Evolutionary conservation across 2,329 filamentous ascomycete species (phyloP), one percentile per base, ranked within the genome.

Genomic region (Ophiostoma australiae): DNA sequence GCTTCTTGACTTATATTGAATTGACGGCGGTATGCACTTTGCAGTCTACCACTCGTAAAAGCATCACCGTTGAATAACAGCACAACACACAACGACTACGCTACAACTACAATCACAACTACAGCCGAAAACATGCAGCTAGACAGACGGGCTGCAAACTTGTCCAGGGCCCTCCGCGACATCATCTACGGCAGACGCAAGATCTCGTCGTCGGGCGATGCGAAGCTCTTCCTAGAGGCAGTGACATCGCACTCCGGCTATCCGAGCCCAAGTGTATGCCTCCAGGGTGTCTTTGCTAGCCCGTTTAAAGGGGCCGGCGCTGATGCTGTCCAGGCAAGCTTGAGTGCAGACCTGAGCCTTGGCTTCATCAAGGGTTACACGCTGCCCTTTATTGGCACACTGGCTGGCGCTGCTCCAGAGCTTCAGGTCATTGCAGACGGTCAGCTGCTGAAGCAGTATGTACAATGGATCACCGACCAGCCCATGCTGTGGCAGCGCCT

Each of bases 401-500:
- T 86, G 1, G 76, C 79, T 0, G 23, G 5, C n/a, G 35, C 63
- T 23, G 78, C 82, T 66, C 81, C 83, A 1, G 76, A 74, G 0
- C 74, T 88, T 66, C 85, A 85, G 72, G 78, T 81, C 37, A 75
- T 87, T 1, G 83, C 81, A 70, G 80, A 81, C 69, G 87, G 87
- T 0, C 78, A 82, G 15, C 80, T 86, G 55, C 78, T 89, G 2
- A 78, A 79, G 41, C 78, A 81, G 17, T 67, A 89, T 2, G 75
- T 88, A 1, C 72, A 80, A 0, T 77, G 79, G 0, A 78, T 89
- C 2, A 77, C 85, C 1, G 78, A 85, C 1, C 87, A 87, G 0
- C 82, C 83, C 0, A 84, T 83, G 0, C 80, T 89, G 15, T 89
- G 87, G 87, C 80, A 81, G 20, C 80, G 81, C 0, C 75, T 87